These are phyloP conservation scores for Helianthus tuberosus DNA, from an alignment of 129 eudicot species.

Conservation along the genomic window DNA sequence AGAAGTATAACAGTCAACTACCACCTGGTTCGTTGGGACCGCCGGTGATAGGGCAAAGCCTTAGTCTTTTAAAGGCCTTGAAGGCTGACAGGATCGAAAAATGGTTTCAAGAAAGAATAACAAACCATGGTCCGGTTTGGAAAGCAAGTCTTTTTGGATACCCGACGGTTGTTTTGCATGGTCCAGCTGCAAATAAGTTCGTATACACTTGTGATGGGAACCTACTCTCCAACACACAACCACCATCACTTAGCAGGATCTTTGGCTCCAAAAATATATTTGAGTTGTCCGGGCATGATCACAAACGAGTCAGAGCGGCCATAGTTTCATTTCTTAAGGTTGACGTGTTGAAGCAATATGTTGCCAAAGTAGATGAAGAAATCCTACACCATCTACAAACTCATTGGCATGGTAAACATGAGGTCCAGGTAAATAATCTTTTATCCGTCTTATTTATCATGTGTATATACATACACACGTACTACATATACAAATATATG, in stretches of 20 bases:
- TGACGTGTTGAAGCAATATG: conserved; percentile 43
- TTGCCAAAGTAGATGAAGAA: conserved; percentile 44
- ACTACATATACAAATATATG: too few relatives aligned
- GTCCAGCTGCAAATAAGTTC: conserved; percentile 41
- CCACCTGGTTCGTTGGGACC: conserved; percentile 43
- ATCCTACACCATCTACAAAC: conserved; percentile 33
- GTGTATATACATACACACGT: too few relatives aligned
- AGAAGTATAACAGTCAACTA: conserved; percentile 12
- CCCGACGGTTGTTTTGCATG: conserved; percentile 34
- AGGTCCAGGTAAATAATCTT: conserved; percentile 23
- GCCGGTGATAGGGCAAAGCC: conserved; percentile 41
- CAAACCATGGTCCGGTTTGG: conserved; percentile 36
- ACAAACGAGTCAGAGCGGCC: conserved; percentile 42
- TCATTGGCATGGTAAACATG: conserved; percentile 31
- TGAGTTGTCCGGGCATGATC: conserved; percentile 37
- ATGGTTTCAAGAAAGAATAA: conserved; percentile 37
- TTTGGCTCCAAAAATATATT: conserved; percentile 30
- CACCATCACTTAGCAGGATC: conserved; percentile 25
- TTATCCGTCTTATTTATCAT: background rate
- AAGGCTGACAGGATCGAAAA: conserved; percentile 24
- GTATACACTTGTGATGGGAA: conserved; percentile 32
- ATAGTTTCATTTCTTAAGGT: conserved; percentile 38
- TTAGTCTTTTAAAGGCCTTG: conserved; percentile 33
- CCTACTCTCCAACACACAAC: conserved; percentile 27
- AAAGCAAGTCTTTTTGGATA: conserved; percentile 35